A percentile compares a stretch with the other conserved stretches of the same genome.
Conservation (phyloP, 345 rosid genomes). For the Erysimum cheiranthoides region DNA sequence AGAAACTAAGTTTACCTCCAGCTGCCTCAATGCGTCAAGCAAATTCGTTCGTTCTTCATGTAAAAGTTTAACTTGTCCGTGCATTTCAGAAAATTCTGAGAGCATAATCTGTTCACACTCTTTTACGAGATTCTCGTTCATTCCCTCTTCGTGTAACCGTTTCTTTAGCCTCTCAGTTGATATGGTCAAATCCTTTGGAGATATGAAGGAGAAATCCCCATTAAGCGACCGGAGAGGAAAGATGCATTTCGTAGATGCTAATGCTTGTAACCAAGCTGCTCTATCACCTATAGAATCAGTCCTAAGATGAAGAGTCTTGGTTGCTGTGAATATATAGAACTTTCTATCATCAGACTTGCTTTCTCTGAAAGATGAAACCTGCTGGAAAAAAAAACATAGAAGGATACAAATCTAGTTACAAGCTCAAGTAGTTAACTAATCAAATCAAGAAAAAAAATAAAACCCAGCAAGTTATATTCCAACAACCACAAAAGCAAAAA, state of each 20-base stretch:
- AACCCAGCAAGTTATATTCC: neutral
- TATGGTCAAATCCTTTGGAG: conserved; percentile 65
- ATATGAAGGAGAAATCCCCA: conserved; percentile 56
- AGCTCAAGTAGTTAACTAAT: neutral
- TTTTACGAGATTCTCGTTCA: conserved; percentile 69
- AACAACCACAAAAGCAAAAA: conserved; percentile 19
- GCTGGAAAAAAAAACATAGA: conserved; percentile 46
- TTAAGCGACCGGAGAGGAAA: conserved; percentile 68
- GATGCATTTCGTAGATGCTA: conserved; percentile 70
- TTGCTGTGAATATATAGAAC: conserved; percentile 94
- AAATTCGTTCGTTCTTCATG: conserved; percentile 81
- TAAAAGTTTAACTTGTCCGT: conserved; percentile 68
- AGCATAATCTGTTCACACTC: conserved; percentile 93
- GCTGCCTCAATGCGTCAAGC: conserved; percentile 80
- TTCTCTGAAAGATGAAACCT: conserved; percentile 97
- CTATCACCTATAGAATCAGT: conserved; percentile 82
- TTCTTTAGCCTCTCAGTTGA: conserved; percentile 82
- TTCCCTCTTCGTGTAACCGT: conserved; percentile 70
- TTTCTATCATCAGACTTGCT: conserved; percentile 93
- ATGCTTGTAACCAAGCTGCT: conserved; percentile 92
- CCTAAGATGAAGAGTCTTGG: conserved; percentile 95
- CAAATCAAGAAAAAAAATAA: conserved; percentile 2
- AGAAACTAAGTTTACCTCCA: conserved; percentile 66
- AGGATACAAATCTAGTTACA: conserved; percentile 34
- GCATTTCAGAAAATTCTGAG: conserved; percentile 80